Evolutionary conservation across 441 rosid species (phyloP).

Genomic region (Pelargonium australe): DNA sequence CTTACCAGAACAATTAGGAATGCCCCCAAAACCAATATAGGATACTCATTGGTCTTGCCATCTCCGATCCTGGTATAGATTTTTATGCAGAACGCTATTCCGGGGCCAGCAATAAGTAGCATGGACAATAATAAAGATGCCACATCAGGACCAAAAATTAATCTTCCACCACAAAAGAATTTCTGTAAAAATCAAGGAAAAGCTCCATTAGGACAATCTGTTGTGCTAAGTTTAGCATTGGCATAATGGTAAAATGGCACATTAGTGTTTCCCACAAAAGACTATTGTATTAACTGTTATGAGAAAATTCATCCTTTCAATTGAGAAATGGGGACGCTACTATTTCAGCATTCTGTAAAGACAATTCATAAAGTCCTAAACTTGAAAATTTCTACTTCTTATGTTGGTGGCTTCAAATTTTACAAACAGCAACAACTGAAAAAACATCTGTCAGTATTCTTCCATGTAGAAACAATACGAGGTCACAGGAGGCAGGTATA

Average conservation of each 20-base stretch:
- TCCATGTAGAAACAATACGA: too few species aligned
- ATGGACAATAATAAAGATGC: conserved; percentile 57
- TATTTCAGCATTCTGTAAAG: neutral
- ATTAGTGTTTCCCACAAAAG: neutral
- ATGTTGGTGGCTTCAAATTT: too few species aligned
- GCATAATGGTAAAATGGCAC: neutral
- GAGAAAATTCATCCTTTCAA: neutral
- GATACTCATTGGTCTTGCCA: conserved; percentile 29
- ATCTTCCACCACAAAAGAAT: conserved; percentile 80
- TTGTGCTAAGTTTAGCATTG: neutral
- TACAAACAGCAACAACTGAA: too few species aligned
- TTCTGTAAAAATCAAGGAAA: conserved; percentile 34
- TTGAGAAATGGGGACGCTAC: too few species aligned
- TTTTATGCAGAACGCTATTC: conserved; percentile 56
- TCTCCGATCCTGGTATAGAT: conserved; percentile 30
- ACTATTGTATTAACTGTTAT: too few species aligned
- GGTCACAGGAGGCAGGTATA: too few species aligned
- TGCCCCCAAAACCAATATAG: conserved; percentile 42
- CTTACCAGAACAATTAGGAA: conserved; percentile 49
- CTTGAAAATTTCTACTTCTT: too few species aligned
- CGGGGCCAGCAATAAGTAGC: conserved; percentile 63
- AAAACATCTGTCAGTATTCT: too few species aligned
- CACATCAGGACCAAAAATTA: conserved; percentile 78
- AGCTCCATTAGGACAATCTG: conserved; percentile 11
- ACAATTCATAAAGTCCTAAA: neutral